These are phyloP conservation scores for Cyberlindnera saturnus DNA, from an alignment of 805 yeast genomes.

Conservation along the genomic window DNA sequence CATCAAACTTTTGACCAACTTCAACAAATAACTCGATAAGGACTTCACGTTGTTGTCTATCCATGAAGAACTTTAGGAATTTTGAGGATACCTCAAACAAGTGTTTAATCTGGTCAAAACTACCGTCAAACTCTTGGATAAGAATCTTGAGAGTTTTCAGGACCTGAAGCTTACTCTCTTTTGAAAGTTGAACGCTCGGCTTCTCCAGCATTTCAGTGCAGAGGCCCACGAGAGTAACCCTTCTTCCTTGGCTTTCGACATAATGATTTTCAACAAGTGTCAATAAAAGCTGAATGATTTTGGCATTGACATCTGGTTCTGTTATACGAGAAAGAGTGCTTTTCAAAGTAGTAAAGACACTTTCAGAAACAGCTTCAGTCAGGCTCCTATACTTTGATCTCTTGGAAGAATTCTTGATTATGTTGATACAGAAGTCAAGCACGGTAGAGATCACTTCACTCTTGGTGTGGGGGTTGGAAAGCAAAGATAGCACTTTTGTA, in stretches of 20 bases:
- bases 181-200: slow-evolving; percentile 44
- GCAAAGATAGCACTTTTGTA: slow-evolving; percentile 46
- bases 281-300: slow-evolving; percentile 44
- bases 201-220: slow-evolving; percentile 56
- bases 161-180: slow-evolving; percentile 48
- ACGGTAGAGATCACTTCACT: slow-evolving; percentile 55
- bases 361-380: slow-evolving; percentile 52
- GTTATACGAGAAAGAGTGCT: slow-evolving; percentile 32
- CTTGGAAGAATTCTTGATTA: slow-evolving; percentile 37
- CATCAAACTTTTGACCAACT: slow-evolving; percentile 47
- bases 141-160: slow-evolving; percentile 52
- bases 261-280: slow-evolving; percentile 52
- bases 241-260: slow-evolving; percentile 49
- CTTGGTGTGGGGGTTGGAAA: slow-evolving; percentile 54
- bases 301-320: slow-evolving; percentile 40
- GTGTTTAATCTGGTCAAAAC: slow-evolving; percentile 42
- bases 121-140: slow-evolving; percentile 46
- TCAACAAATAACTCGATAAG: slow-evolving; percentile 55
- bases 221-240: slow-evolving; percentile 47
- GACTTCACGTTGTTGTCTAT: slow-evolving; percentile 53
- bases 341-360: slow-evolving; percentile 48
- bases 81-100: slow-evolving; percentile 48
- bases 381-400: slow-evolving; percentile 41
- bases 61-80: slow-evolving; percentile 53
- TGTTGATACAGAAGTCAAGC: slow-evolving; percentile 45